Evolutionary conservation across 768 basidiomycete genomes (phyloP).

Genomic region (Tylopilus vinaceipallidus): DNA sequence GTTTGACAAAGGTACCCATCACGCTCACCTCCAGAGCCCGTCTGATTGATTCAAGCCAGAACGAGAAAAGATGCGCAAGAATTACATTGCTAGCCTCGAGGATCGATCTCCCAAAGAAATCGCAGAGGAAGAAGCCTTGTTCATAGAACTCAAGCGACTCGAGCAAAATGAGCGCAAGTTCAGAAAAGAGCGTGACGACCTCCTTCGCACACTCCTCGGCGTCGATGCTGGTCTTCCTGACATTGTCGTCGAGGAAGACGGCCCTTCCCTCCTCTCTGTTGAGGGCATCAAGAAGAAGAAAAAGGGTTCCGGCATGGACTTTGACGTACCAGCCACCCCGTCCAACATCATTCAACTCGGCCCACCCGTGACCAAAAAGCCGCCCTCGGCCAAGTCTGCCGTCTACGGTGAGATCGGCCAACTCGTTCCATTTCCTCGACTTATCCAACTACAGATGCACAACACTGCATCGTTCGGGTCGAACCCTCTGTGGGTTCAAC

Average conservation of each 20-base stretch:
- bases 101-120: conserved; percentile 86
- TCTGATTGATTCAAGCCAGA: conserved; percentile 41
- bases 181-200: conserved; percentile 84
- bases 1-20: conserved; percentile 78
- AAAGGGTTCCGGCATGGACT: conserved; percentile 27
- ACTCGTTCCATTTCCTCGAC: not conserved
- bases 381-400: conserved; percentile 52
- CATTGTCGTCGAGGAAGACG: conserved; percentile 62
- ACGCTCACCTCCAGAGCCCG: no score
- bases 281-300: conserved; percentile 61
- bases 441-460: conserved; percentile 47
- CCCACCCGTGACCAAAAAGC: conserved; percentile 36
- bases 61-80: conserved; percentile 84
- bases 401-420: conserved; percentile 49
- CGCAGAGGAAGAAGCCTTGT: conserved; percentile 92
- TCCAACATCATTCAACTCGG: conserved; percentile 38
- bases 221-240: conserved; percentile 85
- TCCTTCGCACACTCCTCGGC: conserved; percentile 79
- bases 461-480: conserved; percentile 71
- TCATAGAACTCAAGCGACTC: conserved; percentile 89
- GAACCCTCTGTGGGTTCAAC: conserved; percentile 47
- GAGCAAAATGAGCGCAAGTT: conserved; percentile 90
- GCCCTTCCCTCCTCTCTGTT: conserved; percentile 41
- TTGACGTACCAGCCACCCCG: conserved; percentile 34
- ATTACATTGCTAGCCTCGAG: conserved; percentile 84